Percentiles rank a stretch among this genome's conserved stretches.
These are phyloP conservation scores for Trichoderma lentiforme DNA, from an alignment of 2,329 filamentous ascomycete species.

Conservation along the genomic window DNA sequence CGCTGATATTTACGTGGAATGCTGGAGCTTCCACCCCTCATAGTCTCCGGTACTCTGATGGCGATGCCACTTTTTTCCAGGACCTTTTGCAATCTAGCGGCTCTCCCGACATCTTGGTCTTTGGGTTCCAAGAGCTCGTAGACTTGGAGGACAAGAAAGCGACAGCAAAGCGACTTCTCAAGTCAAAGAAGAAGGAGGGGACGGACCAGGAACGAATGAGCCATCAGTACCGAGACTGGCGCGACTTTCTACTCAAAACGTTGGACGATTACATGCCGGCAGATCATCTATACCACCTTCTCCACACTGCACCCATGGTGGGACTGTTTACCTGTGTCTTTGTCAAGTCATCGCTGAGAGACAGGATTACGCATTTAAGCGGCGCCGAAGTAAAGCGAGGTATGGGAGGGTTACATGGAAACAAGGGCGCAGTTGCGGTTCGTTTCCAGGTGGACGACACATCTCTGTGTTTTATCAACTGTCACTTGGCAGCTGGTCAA, in stretches of 20 bases:
- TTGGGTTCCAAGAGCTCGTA: conserved; percentile 98
- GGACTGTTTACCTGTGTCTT: conserved; percentile 96
- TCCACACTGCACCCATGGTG: conserved; percentile 84
- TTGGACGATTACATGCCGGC: conserved; percentile 80
- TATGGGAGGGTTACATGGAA: conserved; percentile 92
- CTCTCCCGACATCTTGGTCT: conserved; percentile 85
- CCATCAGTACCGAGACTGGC: conserved; percentile 95
- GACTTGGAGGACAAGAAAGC: conserved; percentile 96
- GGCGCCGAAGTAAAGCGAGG: conserved; percentile 89
- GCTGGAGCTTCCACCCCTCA: conserved; percentile 92
- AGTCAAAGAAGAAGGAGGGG: conserved; percentile 81
- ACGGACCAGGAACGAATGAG: conserved; percentile 89
- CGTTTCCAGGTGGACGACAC: conserved; percentile 94
- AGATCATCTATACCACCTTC: conserved; percentile 74
- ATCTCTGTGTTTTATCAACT: conserved; percentile 94
- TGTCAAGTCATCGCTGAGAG: conserved; percentile 74
- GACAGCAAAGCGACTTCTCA: conserved; percentile 92
- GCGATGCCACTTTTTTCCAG: conserved; percentile 75
- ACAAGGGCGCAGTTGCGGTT: conserved; percentile 89
- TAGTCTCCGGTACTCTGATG: conserved; percentile 66
- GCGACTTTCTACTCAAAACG: conserved; percentile 78
- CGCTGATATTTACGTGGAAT: conserved; percentile 91
- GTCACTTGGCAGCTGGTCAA: conserved; percentile 92
- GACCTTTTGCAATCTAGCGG: conserved; percentile 73
- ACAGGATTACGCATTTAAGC: conserved; percentile 72